Evolutionary conservation across 2,329 filamentous ascomycete species (phyloP), one percentile per base, ranked within the genome.

Genomic region (Pezicula rhizophila): DNA sequence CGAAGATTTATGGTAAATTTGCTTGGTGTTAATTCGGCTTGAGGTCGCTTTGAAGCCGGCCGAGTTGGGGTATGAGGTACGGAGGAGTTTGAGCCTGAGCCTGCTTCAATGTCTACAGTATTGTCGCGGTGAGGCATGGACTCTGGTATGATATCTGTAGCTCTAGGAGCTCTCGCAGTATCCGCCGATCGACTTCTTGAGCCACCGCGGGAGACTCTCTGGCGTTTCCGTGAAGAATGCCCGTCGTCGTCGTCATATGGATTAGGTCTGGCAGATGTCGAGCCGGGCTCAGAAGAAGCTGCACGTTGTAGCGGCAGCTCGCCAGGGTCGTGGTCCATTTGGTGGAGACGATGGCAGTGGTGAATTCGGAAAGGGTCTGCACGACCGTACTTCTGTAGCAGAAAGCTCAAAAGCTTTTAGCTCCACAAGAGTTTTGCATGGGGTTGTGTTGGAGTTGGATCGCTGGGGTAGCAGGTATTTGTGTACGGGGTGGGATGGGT

Each of bases 1-100:
- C 79, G 76, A 43, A 83, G 67, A 58, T 82, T 83, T 47, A 84
- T 75, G 8, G 80, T 83, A 44, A 83, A 76, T 59, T 70, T 75
- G 63, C 76, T 82, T 3, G 79, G 79, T 33, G 75, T 71, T 34
- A 72, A 70, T 35, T 72, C 72, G 15, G 67, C 17, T 26, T 64
- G 53, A 41, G 64, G 63, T 45, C 68, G 62, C 37, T 62, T 57
- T 45, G 66, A 59, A 42, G 61, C 55, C 26, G 64, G 51, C 46
- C 55, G 55, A 8, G 59, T 54, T 12, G 63, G 63, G 11, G 64
- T 66, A 10, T 47, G 57, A 38, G 59, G 60, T 40, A 57, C 57
- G 31, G 60, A 46, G 15, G 55, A 58, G 53, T 66, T 60, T 55
- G 57, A 58, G 42, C 64, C 63, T 17, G 63, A 61, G 47, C 60